Evolutionary conservation across 2,329 filamentous ascomycete species (phyloP), one percentile per base, ranked within the genome.

Genomic region (Aspergillus sclerotialis): DNA sequence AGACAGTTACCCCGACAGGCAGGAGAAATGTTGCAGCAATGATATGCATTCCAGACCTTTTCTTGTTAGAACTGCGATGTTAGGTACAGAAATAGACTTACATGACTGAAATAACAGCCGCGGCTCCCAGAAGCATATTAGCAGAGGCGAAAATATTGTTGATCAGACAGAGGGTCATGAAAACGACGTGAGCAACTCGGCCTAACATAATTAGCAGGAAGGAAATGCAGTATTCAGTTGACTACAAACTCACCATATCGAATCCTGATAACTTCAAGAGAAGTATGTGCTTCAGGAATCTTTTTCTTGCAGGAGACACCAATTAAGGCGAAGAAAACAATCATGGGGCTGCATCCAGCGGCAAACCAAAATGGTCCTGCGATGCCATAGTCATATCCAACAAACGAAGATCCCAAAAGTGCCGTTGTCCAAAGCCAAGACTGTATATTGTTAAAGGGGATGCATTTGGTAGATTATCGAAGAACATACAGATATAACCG

Each of bases 361-460:
- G 71, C 72, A 38, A 72, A 77, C 73, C 72, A 77, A 35, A 77
- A 75, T 0, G 72, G 72, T 0, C 72, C 72, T 2, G 71, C 67
- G 2, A 76, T 58, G 0, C 74, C 74, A 44, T 72, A 74, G 32
- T 64, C 64, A 42, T 76, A 75, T 1, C 71, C 72, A 0, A 75
- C 69, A 3, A 73, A 56, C 0, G 63, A 63, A 7, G 68, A 68
- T 1, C 70, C 69, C 1, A 75, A 54, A 42, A 75, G 63, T 0
- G 71, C 69, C 0, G 70, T 75, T 14, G 67, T 70, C 68, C 69
- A 74, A 2, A 73, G 61, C 72, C 71, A 75, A 0, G 68, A 72
- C 19, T 59, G 5, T 1, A 23, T 19, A 7, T 37, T n/a, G 33
- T 30, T 15, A 13, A 17, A 10, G 4, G 7, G 8, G 16, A 5